Percentiles rank a stretch among this genome's conserved stretches.
Conservation (phyloP, 2,329 filamentous ascomycete species). For the Teratosphaeria viscida region DNA sequence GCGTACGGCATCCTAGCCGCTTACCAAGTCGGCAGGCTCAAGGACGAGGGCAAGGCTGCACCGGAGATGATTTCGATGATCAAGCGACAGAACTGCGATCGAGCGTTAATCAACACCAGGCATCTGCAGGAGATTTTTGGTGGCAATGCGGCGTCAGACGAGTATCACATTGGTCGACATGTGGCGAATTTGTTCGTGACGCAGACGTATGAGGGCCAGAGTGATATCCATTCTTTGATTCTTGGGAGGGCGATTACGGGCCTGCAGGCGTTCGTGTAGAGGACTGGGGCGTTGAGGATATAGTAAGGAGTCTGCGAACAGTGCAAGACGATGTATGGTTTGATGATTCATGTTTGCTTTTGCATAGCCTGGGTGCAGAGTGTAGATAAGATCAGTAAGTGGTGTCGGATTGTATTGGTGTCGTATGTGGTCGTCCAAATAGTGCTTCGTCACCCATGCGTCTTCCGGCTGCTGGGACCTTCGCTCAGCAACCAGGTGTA, state of each 20-base stretch:
- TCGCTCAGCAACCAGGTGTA: too few species aligned
- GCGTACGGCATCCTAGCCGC: constrained; percentile 85
- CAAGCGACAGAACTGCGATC: constrained; percentile 95
- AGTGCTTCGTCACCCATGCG: too few species aligned
- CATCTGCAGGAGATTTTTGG: constrained; percentile 92
- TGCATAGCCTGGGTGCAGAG: background rate
- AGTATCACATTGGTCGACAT: constrained; percentile 90
- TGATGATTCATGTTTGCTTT: background rate
- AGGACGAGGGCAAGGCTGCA: constrained; percentile 76
- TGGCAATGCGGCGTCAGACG: constrained; percentile 94
- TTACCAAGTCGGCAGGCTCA: constrained; percentile 81
- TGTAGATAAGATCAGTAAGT: background rate
- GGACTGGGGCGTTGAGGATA: background rate
- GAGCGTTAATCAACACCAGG: constrained; percentile 69
- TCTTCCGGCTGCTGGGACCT: too few species aligned
- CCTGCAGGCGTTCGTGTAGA: constrained; percentile 58
- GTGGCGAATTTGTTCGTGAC: constrained; percentile 95
- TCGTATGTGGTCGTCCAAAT: too few species aligned
- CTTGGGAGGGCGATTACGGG: constrained; percentile 47
- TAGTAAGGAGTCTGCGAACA: background rate
- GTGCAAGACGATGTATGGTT: background rate
- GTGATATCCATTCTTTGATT: constrained; percentile 72
- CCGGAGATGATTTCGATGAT: constrained; percentile 97
- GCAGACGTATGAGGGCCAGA: constrained; percentile 96
- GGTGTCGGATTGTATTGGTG: background rate